Base-by-base conservation (phyloP, 2,329 filamentous ascomycete genomes). In the Rhinocladiella mackenziei region DNA sequence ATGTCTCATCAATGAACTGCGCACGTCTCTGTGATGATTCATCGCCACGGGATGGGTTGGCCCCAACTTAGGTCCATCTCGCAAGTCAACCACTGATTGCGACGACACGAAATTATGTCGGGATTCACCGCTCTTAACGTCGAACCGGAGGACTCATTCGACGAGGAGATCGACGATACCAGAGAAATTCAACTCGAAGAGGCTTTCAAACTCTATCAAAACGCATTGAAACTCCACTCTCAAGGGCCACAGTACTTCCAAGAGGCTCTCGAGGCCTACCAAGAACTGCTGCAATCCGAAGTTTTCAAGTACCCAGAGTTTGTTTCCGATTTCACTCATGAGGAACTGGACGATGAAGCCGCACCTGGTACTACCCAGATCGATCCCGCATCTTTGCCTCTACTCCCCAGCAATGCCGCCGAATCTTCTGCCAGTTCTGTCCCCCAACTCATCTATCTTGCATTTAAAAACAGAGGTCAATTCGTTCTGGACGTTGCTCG, bases 161-260 rank as follows among this genome's bases (percentile, higher is more conserved):
- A 95, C 62, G 87, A 94, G 58, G 89, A 96, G 66, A 73, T 95
- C 60, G 92, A 98, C 64, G 89, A 92, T 59, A 95, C 89, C 23
- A 92, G 91, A 64, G 91, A 97, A 65, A 81, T 98, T 39, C 89
- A 95, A 74, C 91, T 97, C 60, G 92, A 98, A 60, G 92, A 98
- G 69, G 89, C 92, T 35, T 73, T 98, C 51, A 97, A 96, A 68
- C 78, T 91, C 25, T 98, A 96, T 63, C 89, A 97, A 61, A 83
- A 76, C 57, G 92, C 92, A 34, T 71, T 98, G 45, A 95, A 91
- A 64, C 80, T 89, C 55, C 92, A 98, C 62, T 84, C 91, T 1
- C 88, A 94, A 66, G 89, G 92, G 2, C 81, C 86, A 0, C 70
- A 71, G 13, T 86, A 81, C 41, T 92, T 87, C 62, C 67, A 80